Evolutionary conservation across 78 protist species (phyloP).

Genomic region (Chrysochromulina tobinii): DNA sequence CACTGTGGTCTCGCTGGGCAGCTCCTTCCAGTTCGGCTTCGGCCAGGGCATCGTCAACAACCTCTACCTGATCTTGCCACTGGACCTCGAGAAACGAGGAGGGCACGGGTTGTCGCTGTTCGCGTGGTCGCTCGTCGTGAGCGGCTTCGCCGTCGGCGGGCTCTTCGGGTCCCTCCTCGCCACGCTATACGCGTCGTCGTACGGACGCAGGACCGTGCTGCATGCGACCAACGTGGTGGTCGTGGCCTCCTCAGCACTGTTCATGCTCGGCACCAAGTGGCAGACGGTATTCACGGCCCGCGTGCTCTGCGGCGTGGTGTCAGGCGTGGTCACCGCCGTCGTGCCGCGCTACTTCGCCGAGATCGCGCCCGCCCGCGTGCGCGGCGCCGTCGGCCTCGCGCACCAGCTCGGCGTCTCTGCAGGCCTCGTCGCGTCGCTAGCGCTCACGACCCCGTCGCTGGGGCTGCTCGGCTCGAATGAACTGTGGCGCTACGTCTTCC

Average conservation of each 20-base stretch:
- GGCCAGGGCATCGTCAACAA: not conserved
- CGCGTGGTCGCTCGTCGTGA: not conserved
- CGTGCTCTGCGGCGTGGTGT: not conserved
- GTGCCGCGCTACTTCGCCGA: not conserved
- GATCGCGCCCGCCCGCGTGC: not conserved
- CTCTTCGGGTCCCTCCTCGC: not conserved
- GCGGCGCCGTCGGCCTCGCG: not conserved
- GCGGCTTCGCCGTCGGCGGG: constrained; percentile 4
- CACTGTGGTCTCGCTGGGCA: not conserved
- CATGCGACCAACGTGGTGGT: not conserved
- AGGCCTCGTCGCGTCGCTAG: not conserved
- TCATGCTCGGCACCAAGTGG: not conserved
- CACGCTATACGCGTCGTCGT: not conserved
- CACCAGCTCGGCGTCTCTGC: not conserved
- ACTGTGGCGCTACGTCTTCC: not conserved
- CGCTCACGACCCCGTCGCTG: not conserved
- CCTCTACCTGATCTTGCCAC: not conserved
- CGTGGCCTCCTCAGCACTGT: not conserved
- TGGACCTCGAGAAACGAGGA: not conserved
- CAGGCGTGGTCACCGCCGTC: not conserved
- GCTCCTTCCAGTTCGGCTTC: constrained; percentile 11
- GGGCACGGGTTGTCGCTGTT: not conserved
- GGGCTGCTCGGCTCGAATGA: not conserved
- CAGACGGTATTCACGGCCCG: not conserved
- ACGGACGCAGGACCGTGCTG: not conserved